Percentiles rank a stretch among this genome's conserved stretches.
Conservation (phyloP, 495 filamentous ascomycete species). For the Penicillium psychrofluorescens region DNA sequence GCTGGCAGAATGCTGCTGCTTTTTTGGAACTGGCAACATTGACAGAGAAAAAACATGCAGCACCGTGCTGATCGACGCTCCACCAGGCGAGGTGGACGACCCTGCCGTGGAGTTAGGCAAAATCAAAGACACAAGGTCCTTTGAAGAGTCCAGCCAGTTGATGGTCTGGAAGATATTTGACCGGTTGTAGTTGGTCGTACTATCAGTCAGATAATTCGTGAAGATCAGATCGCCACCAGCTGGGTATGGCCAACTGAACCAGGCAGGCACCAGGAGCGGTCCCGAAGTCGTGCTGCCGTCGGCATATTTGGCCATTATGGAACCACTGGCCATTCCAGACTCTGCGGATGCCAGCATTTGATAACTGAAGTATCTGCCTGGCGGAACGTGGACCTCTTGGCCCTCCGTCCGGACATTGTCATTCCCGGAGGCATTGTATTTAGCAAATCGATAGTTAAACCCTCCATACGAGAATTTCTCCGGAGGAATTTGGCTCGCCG, state of each 20-base stretch:
- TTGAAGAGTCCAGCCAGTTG: conserved; percentile 38
- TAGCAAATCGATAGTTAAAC: conserved; percentile 38
- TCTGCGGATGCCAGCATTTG: conserved; percentile 43
- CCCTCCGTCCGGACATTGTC: conserved; percentile 40
- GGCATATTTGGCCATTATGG: conserved; percentile 38
- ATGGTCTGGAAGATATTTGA: conserved; percentile 46
- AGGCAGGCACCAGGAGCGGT: conserved; percentile 38
- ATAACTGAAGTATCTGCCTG: conserved; percentile 32
- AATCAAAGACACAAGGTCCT: conserved; percentile 33
- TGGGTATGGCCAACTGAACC: conserved; percentile 41
- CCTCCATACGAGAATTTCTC: conserved; percentile 34
- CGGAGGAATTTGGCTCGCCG: conserved; percentile 29
- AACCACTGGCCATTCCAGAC: conserved; percentile 31
- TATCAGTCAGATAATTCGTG: conserved; percentile 37
- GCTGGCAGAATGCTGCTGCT: not conserved
- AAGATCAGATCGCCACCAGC: conserved; percentile 45
- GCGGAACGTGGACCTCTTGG: conserved; percentile 31
- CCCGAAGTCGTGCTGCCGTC: conserved; percentile 33
- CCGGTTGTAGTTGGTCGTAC: conserved; percentile 39
- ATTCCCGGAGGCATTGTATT: conserved; percentile 31
- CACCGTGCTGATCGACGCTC: conserved; percentile 9
- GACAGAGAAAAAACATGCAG: conserved; percentile 22
- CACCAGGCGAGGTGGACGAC: conserved; percentile 12
- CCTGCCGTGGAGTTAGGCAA: conserved; percentile 23
- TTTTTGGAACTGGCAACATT: conserved; percentile 6